Percentiles rank a stretch among this genome's conserved stretches.
Conservation (phyloP, 176 grass and related monocot genomes). For the Melocanna baccifera region DNA sequence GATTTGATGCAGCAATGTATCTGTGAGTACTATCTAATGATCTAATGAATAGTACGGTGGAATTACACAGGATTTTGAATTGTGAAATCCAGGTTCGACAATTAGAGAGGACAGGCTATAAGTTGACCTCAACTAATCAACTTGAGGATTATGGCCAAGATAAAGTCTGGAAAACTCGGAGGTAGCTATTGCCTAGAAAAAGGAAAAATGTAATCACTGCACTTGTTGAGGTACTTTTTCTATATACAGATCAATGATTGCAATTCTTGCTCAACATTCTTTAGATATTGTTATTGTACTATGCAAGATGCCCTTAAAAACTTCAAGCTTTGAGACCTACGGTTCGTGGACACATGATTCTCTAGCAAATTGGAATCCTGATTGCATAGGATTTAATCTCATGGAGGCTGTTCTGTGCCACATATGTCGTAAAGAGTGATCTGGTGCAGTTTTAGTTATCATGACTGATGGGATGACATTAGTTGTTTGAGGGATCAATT, state of each 20-base stretch:
- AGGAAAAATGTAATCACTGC: conserved; percentile 93
- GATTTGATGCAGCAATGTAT: no score
- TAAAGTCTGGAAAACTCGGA: conserved; percentile 98
- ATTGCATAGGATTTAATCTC: conserved; percentile 96
- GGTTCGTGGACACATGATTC: conserved; percentile 81
- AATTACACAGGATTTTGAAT: no score
- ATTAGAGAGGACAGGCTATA: conserved; percentile 94
- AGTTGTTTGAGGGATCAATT: conserved; percentile 93
- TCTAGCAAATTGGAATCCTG: conserved; percentile 81
- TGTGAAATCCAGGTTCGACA: no score
- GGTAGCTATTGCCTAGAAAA: conserved; percentile 75
- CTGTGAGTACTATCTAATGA: no score
- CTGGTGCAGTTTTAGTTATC: conserved; percentile 92
- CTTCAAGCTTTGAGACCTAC: conserved; percentile 76
- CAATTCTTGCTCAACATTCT: conserved; percentile 22
- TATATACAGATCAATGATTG: not conserved
- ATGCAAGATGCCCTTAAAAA: conserved; percentile 79
- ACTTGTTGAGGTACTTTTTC: conserved; percentile 79
- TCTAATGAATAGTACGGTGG: no score
- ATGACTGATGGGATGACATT: conserved; percentile 99
- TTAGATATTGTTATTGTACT: conserved; percentile 26
- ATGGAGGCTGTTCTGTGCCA: conserved; percentile 94
- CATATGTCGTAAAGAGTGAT: conserved; percentile 87
- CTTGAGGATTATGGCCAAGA: conserved; percentile 98
- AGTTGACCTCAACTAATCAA: conserved; percentile 86